phyloP scores from a whole-genome alignment of 2,329 filamentous ascomycete species.

The Fusarium liriodendri region DNA sequence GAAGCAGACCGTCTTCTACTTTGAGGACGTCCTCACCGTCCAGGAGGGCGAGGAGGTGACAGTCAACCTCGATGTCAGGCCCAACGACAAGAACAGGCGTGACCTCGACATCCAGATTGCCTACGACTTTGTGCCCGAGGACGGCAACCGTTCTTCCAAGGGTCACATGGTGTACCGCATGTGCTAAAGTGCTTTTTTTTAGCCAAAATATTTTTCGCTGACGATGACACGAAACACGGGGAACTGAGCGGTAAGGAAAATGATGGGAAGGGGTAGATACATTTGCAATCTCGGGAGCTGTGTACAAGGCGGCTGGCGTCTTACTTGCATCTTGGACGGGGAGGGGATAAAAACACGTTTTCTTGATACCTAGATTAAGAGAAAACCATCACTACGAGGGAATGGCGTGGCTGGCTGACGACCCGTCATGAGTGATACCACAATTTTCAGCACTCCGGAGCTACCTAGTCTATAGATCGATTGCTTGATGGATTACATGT shows the following conservation, averaged over 20 bases:
- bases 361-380: conserved; percentile 38
- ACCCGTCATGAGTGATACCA: conserved; percentile 46
- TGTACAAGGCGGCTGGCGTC: conserved; percentile 43
- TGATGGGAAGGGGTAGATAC: conserved; percentile 25
- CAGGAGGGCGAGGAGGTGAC: conserved; percentile 85
- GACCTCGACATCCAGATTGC: conserved; percentile 92
- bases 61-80: conserved; percentile 82
- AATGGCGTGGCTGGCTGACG: conserved; percentile 39
- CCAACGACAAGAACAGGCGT: conserved; percentile 93
- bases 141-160: conserved; percentile 74
- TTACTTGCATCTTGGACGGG: conserved; percentile 40
- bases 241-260: conserved; percentile 3
- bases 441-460: conserved; percentile 43
- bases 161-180: conserved; percentile 85
- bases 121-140: conserved; percentile 83
- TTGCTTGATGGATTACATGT: conserved; percentile 31
- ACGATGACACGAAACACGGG: conserved; percentile 38
- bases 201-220: conserved; percentile 33
- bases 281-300: conserved; percentile 30
- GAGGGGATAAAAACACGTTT: conserved; percentile 12
- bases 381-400: conserved; percentile 30
- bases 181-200: conserved; percentile 59
- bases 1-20: conserved; percentile 99
- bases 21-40: conserved; percentile 92
- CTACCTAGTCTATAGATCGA: conserved; percentile 43